These are phyloP conservation scores for Kalaharituber pfeilii DNA, from an alignment of 2,329 filamentous ascomycete genomes.

Conservation along the genomic window DNA sequence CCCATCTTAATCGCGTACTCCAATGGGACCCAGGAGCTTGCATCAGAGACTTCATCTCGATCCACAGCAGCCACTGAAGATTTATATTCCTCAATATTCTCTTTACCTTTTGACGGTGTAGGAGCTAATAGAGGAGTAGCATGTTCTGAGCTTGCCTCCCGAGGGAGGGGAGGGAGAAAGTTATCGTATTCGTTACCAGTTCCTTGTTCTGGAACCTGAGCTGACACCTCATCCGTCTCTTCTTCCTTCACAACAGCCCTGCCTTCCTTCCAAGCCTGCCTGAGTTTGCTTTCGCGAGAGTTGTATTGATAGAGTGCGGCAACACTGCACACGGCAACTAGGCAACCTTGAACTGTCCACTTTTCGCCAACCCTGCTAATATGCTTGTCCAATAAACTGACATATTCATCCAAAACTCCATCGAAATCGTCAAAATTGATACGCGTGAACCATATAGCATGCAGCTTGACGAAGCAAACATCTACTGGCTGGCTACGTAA, in stretches of 20 bases:
- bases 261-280: constrained; percentile 14
- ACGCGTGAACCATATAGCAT: constrained; percentile 46
- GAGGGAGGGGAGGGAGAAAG: constrained; percentile 13
- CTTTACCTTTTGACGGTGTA: not conserved
- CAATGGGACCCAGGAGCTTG: constrained; percentile 21
- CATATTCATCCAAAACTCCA: constrained; percentile 33
- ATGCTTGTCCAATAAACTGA: constrained; percentile 38
- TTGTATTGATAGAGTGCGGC: constrained; percentile 21
- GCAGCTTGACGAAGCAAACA: constrained; percentile 43
- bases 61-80: not conserved
- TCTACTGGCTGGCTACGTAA: constrained; percentile 34
- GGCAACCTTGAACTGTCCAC: constrained; percentile 16
- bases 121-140: constrained; percentile 9
- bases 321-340: constrained; percentile 20
- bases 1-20: constrained; percentile 29
- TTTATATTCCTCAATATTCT: not conserved
- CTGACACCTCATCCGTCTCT: constrained; percentile 4
- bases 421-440: constrained; percentile 34
- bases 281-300: constrained; percentile 14
- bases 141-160: constrained; percentile 12
- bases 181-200: constrained; percentile 10
- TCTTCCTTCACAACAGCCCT: constrained; percentile 9
- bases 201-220: not conserved
- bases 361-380: constrained; percentile 34
- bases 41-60: not conserved